Conservation (phyloP, 78 protist species). For the Dictyostelium purpureum region DNA sequence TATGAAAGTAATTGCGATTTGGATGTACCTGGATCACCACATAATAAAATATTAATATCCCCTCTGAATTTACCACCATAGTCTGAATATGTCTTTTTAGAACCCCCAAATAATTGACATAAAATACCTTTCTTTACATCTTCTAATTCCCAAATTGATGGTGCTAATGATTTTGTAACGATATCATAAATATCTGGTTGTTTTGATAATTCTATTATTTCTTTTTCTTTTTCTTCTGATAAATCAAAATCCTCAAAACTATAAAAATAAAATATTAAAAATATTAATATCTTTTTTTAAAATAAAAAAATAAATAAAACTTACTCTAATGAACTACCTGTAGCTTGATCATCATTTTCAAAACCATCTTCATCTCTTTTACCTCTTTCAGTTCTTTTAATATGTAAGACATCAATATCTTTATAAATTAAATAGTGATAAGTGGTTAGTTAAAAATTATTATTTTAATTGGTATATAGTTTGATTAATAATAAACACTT, state of each 20-base stretch:
- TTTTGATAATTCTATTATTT: slow-evolving; percentile 34
- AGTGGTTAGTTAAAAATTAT: background rate
- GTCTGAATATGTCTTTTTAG: slow-evolving; percentile 40
- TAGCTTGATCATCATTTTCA: background rate
- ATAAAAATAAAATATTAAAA: background rate
- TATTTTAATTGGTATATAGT: too few species aligned
- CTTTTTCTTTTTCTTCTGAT: slow-evolving; percentile 25
- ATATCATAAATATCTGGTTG: slow-evolving; percentile 90
- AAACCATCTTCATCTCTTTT: slow-evolving; percentile 5
- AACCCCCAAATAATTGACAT: slow-evolving; percentile 98
- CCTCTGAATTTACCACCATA: slow-evolving; percentile 79
- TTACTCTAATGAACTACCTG: background rate
- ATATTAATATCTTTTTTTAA: too few species aligned
- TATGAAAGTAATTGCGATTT: slow-evolving; percentile 98
- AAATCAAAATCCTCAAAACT: slow-evolving; percentile 22
- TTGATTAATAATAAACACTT: background rate
- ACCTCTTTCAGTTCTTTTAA: slow-evolving; percentile 54
- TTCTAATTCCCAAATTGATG: slow-evolving; percentile 97
- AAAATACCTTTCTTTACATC: slow-evolving; percentile 98
- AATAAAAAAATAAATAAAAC: too few species aligned
- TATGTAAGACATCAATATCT: slow-evolving; percentile 80
- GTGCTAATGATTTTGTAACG: slow-evolving; percentile 95
- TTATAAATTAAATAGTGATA: too few species aligned
- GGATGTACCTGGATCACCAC: slow-evolving; percentile 99
- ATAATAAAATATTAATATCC: slow-evolving; percentile 97